phyloP scores from a whole-genome alignment of 2,329 filamentous ascomycete genomes.

The Colletotrichum falcatum region DNA sequence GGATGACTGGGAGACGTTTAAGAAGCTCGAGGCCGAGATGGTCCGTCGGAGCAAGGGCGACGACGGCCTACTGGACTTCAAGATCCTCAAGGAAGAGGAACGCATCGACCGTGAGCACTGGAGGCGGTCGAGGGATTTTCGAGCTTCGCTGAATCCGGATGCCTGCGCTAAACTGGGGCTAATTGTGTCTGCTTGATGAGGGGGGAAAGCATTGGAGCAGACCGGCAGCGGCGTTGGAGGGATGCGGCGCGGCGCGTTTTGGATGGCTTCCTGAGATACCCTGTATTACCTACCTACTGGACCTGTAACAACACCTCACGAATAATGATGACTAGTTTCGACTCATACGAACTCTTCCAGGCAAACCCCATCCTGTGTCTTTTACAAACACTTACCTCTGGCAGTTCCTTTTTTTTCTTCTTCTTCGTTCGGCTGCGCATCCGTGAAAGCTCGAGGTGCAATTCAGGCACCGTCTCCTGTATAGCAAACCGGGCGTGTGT shows the following conservation, averaged over 20 bases:
- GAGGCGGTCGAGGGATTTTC: constrained; percentile 39
- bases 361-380: too few species aligned
- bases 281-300: constrained; percentile 31
- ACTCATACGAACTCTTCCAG: background rate
- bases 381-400: background rate
- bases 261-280: constrained; percentile 29
- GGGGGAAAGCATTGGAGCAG: background rate
- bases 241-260: background rate
- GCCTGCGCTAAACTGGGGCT: constrained; percentile 17
- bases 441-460: background rate
- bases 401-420: background rate
- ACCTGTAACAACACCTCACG: constrained; percentile 27
- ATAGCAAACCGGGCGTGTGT: background rate
- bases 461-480: background rate
- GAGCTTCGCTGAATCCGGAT: constrained; percentile 31
- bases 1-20: constrained; percentile 67
- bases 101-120: constrained; percentile 39
- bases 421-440: background rate
- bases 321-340: constrained; percentile 35
- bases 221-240: background rate
- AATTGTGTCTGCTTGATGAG: constrained; percentile 21
- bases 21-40: constrained; percentile 49
- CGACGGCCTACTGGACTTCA: constrained; percentile 39
- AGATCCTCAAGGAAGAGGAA: constrained; percentile 40
- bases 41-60: constrained; percentile 38